A percentile compares a stretch with the other conserved stretches of the same genome.
Evolutionary conservation across 2,329 filamentous ascomycete genomes (phyloP).

Genomic region (Aureobasidium sp.): DNA sequence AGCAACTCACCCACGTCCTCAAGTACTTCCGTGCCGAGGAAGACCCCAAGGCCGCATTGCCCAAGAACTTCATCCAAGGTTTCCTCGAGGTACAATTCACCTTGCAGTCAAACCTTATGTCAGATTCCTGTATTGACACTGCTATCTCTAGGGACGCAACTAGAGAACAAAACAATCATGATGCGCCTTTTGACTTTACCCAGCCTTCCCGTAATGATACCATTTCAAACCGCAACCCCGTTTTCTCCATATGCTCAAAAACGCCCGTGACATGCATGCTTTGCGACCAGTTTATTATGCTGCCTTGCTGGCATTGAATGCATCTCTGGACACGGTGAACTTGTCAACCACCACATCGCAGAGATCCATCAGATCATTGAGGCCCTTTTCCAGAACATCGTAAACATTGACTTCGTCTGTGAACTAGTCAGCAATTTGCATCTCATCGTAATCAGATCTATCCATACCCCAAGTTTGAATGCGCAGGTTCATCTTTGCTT

Average conservation of each 20-base stretch:
- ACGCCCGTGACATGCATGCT: constrained; percentile 7
- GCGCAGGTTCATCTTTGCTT: constrained; percentile 91
- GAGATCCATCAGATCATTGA: constrained; percentile 80
- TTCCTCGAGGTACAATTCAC: constrained; percentile 74
- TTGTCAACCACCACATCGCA: constrained; percentile 93
- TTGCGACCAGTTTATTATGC: constrained; percentile 21
- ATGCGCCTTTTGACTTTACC: constrained; percentile 10
- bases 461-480: constrained; percentile 90
- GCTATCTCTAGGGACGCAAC: constrained; percentile 32
- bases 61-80: constrained; percentile 83
- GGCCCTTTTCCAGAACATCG: constrained; percentile 81
- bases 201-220: constrained; percentile 18
- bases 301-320: constrained; percentile 44
- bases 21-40: constrained; percentile 92
- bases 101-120: neutral
- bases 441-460: neutral
- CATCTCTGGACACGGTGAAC: constrained; percentile 63
- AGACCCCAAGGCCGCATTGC: constrained; percentile 67
- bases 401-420: constrained; percentile 72
- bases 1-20: constrained; percentile 91
- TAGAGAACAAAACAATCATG: constrained; percentile 21
- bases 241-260: constrained; percentile 14
- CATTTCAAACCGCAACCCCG: constrained; percentile 16
- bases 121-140: constrained; percentile 7
- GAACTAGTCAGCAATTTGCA: constrained; percentile 10